Conservation (phyloP, 768 basidiomycete genomes). For the Pleurotus ostreatus region DNA sequence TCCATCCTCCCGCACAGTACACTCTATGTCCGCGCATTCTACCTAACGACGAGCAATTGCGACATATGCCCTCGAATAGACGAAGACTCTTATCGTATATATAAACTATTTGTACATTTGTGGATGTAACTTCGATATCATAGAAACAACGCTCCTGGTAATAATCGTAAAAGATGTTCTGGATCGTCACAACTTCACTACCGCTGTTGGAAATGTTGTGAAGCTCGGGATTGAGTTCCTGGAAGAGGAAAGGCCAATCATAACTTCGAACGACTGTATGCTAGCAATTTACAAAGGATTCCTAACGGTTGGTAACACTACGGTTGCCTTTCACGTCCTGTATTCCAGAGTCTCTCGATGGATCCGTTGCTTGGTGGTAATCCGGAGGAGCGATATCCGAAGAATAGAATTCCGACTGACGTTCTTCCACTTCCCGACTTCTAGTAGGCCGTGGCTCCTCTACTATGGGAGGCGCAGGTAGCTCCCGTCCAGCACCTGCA, state of each 20-base stretch:
- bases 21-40: not conserved
- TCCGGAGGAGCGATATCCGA: constrained; percentile 5
- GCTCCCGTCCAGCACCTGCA: not conserved
- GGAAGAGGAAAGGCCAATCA: too few relatives aligned
- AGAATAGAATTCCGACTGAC: not conserved
- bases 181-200: too few relatives aligned
- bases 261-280: too few relatives aligned
- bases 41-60: not conserved
- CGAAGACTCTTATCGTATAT: not conserved
- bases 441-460: not conserved
- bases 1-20: not conserved
- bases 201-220: too few relatives aligned
- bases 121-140: too few relatives aligned
- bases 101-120: not conserved
- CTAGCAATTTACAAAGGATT: too few relatives aligned
- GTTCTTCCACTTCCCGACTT: constrained; percentile 7
- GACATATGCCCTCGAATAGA: not conserved
- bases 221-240: too few relatives aligned
- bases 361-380: constrained; percentile 11
- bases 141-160: too few relatives aligned
- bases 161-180: too few relatives aligned
- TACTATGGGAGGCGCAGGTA: constrained; percentile 4
- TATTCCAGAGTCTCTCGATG: too few relatives aligned
- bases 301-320: too few relatives aligned
- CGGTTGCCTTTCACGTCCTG: too few relatives aligned